These are phyloP conservation scores for Coemansia sp. DNA, from an alignment of 192 early-diverging fungal genomes.

Conservation along the genomic window DNA sequence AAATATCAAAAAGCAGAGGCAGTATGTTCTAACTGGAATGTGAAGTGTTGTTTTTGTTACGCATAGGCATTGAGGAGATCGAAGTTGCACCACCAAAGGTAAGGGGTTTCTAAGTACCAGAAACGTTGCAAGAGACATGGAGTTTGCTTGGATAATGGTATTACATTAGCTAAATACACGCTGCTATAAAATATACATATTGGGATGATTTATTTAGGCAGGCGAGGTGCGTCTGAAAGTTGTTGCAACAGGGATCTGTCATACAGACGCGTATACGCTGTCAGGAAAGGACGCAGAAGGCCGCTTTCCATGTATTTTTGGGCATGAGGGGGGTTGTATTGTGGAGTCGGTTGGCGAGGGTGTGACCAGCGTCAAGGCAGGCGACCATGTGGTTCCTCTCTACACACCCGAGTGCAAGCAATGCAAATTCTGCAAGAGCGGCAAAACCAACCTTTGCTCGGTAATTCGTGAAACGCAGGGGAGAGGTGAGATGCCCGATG, in stretches of 20 bases:
- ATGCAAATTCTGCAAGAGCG: constrained; percentile 97
- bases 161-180: background rate
- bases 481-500: constrained; percentile 93
- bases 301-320: constrained; percentile 88
- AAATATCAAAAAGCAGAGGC: background rate
- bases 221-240: constrained; percentile 95
- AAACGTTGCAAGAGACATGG: background rate
- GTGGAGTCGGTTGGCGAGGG: constrained; percentile 96
- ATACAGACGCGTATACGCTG: constrained; percentile 95
- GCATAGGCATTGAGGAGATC: constrained; percentile 82
- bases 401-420: constrained; percentile 86
- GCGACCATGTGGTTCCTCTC: constrained; percentile 97
- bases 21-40: background rate
- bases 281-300: constrained; percentile 84
- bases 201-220: constrained; percentile 32
- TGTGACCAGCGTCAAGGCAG: constrained; percentile 82
- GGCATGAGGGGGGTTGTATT: constrained; percentile 93
- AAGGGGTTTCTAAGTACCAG: background rate
- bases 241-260: constrained; percentile 86
- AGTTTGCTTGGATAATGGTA: background rate
- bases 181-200: background rate
- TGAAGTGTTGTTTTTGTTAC: background rate
- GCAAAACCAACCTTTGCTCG: constrained; percentile 96
- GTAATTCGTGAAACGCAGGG: constrained; percentile 90
- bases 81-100: constrained; percentile 90